These are phyloP conservation scores for Macrolepiota albuminosa DNA, from an alignment of 768 basidiomycete species.

Conservation along the genomic window DNA sequence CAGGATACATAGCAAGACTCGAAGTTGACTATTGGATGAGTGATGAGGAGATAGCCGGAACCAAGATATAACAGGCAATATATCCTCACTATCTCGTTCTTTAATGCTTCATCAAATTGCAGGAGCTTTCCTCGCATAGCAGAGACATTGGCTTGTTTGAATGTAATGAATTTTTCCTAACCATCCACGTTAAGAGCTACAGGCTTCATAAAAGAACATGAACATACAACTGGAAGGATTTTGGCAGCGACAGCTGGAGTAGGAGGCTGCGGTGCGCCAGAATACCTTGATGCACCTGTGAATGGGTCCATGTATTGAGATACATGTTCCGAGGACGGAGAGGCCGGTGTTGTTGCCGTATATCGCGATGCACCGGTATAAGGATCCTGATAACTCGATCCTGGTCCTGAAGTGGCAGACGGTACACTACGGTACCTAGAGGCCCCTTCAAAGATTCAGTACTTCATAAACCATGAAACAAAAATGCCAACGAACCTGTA, in stretches of 20 bases:
- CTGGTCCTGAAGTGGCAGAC: conserved; percentile 25
- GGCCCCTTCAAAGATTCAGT: conserved; percentile 36
- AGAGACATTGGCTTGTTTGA: conserved; percentile 76
- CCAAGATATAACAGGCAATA: background rate
- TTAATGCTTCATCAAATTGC: conserved; percentile 68
- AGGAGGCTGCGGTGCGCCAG: conserved; percentile 33
- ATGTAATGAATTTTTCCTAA: conserved; percentile 63
- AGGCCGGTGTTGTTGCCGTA: conserved; percentile 33
- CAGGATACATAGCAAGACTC: conserved; percentile 63
- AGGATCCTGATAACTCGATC: conserved; percentile 53
- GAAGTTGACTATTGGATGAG: conserved; percentile 53
- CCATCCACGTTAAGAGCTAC: background rate
- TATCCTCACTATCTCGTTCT: conserved; percentile 63
- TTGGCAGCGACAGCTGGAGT: conserved; percentile 29
- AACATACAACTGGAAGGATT: conserved; percentile 49
- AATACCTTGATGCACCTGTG: conserved; percentile 65
- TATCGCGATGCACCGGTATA: conserved; percentile 72
- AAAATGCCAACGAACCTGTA: conserved; percentile 53
- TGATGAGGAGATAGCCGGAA: background rate
- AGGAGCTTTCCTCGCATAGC: conserved; percentile 78
- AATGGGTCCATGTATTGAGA: conserved; percentile 57
- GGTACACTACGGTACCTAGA: conserved; percentile 54
- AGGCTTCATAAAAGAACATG: background rate
- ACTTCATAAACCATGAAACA: conserved; percentile 1
- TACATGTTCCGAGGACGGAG: conserved; percentile 26